Base-by-base conservation (phyloP, 2,329 filamentous ascomycete genomes). In the Hypoxylon sp. region DNA sequence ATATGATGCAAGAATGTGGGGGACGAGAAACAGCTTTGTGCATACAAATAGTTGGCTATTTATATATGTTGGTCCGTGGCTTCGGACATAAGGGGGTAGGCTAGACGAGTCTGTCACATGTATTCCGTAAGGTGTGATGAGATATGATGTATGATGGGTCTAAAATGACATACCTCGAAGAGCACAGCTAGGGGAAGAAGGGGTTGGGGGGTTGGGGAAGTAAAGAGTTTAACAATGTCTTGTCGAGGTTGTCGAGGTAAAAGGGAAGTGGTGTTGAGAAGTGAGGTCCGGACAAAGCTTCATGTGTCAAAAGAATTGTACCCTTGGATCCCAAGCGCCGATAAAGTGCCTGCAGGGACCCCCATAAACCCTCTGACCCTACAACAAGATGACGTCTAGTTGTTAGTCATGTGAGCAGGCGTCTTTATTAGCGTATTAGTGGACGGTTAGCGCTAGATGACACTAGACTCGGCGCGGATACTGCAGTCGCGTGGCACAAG, bases 341-440 rank as follows among this genome's bases (percentile, higher is more conserved):
- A 41, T 41, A 41, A 17, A 54, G 56, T 37, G 28, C 49, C 53
- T 62, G 57, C 62, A 64, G 57, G 62, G 62, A 39, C n/a, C 28
- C 61, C 57, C 48, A 62, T 64, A 61, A 64, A 43, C 66, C 49
- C 56, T 58, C 19, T 53, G 37, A 44, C 52, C 49, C 56, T 58
- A 22, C 53, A 37, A 44, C 52, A 63, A 48, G 28, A 65, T 68
- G 63, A 65, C 65, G 59, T 66, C 56, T 51, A 52, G 44, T 48
- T 59, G 56, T 62, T 58, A 62, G 58, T 68, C 64, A 64, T 63
- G 64, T 68, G 66, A 66, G 54, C 49, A 55, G 50, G 56, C 47
- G 62, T 61, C 41, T 58, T 59, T 54, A 34, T 59, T 62, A 61
- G 58, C 60, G 57, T 54, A 34, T 59, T 62, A 61, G 58, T 62